Evolutionary conservation across 208 protist genomes (phyloP).

Genomic region (Kentomonas sorsogonicus): DNA sequence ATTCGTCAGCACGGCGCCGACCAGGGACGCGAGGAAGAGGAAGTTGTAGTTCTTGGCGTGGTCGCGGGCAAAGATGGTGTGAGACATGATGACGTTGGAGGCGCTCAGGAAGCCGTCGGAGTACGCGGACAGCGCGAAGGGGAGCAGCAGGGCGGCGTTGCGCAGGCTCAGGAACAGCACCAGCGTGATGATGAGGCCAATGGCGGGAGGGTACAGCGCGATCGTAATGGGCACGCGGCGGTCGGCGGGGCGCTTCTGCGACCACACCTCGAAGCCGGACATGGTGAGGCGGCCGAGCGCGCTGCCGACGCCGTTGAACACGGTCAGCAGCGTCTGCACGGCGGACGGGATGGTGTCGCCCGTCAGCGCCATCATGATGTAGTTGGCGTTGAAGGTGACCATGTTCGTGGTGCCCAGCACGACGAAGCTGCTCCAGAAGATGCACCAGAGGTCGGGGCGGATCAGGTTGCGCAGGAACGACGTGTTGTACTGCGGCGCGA

Average conservation of each 20-base stretch:
- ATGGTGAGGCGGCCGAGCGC: constrained; percentile 19
- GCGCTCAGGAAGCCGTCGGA: constrained; percentile 29
- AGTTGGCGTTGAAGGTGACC: constrained; percentile 25
- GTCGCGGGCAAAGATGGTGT: constrained; percentile 32
- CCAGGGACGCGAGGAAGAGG: constrained; percentile 17
- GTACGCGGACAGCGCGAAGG: constrained; percentile 22
- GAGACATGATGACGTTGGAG: constrained; percentile 27
- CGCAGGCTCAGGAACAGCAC: constrained; percentile 21
- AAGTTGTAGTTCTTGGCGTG: constrained; percentile 43
- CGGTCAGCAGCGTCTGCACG: constrained; percentile 20
- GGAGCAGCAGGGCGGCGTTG: constrained; percentile 16
- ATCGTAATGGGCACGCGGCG: constrained; percentile 26
- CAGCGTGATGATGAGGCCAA: constrained; percentile 17
- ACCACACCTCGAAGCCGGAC: constrained; percentile 22
- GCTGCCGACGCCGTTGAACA: constrained; percentile 28
- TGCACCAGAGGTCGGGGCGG: constrained; percentile 21
- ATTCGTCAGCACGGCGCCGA: constrained; percentile 29
- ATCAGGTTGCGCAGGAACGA: constrained; percentile 22
- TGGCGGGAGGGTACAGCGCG: constrained; percentile 18
- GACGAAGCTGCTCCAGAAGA: constrained; percentile 19
- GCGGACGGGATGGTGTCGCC: background rate
- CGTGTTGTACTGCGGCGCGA: constrained; percentile 34
- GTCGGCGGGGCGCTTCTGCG: constrained; percentile 15
- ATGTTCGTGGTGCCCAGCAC: constrained; percentile 16
- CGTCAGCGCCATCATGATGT: constrained; percentile 22